These are phyloP conservation scores for Gossypium thurberi DNA, from an alignment of 345 rosid species.

Conservation along the genomic window DNA sequence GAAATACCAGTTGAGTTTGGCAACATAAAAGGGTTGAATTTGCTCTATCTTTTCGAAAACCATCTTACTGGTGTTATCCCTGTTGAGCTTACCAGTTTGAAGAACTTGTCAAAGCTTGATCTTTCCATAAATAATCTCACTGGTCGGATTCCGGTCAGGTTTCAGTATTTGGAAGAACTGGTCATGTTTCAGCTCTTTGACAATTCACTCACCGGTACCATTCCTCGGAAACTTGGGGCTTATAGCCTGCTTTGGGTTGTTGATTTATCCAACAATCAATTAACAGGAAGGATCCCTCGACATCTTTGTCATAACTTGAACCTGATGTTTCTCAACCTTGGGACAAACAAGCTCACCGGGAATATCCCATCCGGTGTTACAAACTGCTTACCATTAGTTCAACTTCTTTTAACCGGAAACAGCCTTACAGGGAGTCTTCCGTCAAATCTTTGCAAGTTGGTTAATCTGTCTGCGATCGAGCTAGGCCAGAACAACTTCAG, in stretches of 20 bases:
- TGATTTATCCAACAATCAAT: conserved; percentile 62
- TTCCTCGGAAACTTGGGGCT: conserved; percentile 64
- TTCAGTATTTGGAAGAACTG: conserved; percentile 55
- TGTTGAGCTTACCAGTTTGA: conserved; percentile 52
- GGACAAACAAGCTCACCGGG: conserved; percentile 63
- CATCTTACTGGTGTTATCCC: conserved; percentile 62
- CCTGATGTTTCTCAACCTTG: conserved; percentile 58
- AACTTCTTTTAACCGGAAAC: conserved; percentile 58
- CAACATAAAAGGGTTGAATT: conserved; percentile 43
- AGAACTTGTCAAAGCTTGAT: conserved; percentile 64
- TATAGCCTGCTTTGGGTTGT: conserved; percentile 70
- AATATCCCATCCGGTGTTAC: conserved; percentile 56
- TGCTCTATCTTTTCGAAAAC: conserved; percentile 85
- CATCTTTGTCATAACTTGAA: conserved; percentile 51
- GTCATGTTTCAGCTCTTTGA: conserved; percentile 68
- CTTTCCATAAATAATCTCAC: conserved; percentile 68
- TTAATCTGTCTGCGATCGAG: conserved; percentile 59
- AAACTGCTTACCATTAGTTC: conserved; percentile 53
- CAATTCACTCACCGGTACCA: conserved; percentile 57
- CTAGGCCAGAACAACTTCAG: conserved; percentile 58
- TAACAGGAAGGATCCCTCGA: conserved; percentile 63
- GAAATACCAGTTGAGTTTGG: conserved; percentile 66
- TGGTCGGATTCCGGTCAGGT: conserved; percentile 64
- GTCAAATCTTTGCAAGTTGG: conserved; percentile 52
- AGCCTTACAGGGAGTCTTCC: conserved; percentile 58